Percentiles rank a stretch among this genome's conserved stretches.
Evolutionary conservation across 257 asterid species (phyloP).

Genomic region (Penstemon newberryi): DNA sequence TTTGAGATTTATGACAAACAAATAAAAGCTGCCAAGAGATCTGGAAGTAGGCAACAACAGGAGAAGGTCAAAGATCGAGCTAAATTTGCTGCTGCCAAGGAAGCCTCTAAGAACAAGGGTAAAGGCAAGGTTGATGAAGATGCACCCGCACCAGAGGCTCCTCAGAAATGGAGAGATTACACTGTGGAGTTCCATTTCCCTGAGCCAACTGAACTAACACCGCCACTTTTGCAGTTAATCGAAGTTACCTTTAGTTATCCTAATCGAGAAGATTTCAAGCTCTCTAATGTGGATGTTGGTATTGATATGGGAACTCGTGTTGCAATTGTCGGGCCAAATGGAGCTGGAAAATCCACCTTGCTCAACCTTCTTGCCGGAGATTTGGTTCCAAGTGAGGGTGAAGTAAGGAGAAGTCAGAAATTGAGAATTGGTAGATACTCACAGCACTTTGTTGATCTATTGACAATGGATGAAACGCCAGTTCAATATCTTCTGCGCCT

Average conservation of each 20-base stretch:
- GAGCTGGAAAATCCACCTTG: conserved; percentile 73
- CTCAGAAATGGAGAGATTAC: conserved; percentile 69
- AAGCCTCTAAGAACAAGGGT: conserved; percentile 53
- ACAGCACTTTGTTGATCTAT: conserved; percentile 70
- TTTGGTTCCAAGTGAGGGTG: conserved; percentile 56
- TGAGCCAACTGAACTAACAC: conserved; percentile 68
- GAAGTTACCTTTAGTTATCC: conserved; percentile 70
- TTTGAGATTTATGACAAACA: conserved; percentile 58
- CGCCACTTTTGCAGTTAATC: conserved; percentile 65
- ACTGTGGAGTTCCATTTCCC: conserved; percentile 76
- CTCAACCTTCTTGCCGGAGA: conserved; percentile 78
- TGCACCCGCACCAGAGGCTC: conserved; percentile 52
- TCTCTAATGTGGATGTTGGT: conserved; percentile 64
- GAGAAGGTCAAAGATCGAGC: conserved; percentile 67
- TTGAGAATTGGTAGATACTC: conserved; percentile 71
- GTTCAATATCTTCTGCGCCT: conserved; percentile 68
- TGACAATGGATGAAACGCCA: conserved; percentile 65
- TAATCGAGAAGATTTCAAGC: conserved; percentile 56
- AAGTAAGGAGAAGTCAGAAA: conserved; percentile 65
- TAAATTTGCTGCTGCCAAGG: conserved; percentile 57
- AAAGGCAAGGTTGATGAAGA: conserved; percentile 60
- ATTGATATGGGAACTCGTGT: conserved; percentile 83
- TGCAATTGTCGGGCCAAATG: conserved; percentile 74
- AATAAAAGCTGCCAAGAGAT: conserved; percentile 55
- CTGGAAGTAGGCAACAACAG: conserved; percentile 61